These are phyloP conservation scores for Gypsophila paniculata DNA, from an alignment of 179 eudicot genomes.

Conservation along the genomic window DNA sequence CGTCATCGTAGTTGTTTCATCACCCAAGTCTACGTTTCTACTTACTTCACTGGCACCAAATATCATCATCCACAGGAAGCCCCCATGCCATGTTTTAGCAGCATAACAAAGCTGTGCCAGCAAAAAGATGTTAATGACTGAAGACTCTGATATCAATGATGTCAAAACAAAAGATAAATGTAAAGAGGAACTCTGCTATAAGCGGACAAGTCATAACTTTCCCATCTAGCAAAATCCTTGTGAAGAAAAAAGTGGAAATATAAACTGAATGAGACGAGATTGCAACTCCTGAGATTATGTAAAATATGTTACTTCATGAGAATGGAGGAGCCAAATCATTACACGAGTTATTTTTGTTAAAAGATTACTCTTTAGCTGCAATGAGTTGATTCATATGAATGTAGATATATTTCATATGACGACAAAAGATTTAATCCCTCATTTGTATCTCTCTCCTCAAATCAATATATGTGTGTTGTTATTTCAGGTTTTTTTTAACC, in stretches of 20 bases:
- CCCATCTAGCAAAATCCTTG: too few species aligned
- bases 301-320: not conserved
- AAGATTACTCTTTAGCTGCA: not conserved
- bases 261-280: not conserved
- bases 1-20: conserved; percentile 88
- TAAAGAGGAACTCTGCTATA: not conserved
- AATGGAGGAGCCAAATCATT: not conserved
- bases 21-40: conserved; percentile 91
- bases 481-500: too few species aligned
- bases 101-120: conserved; percentile 75
- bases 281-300: not conserved
- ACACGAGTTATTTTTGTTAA: not conserved
- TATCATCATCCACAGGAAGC: conserved; percentile 93
- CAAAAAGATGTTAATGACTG: conserved; percentile 15
- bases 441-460: too few species aligned
- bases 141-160: conserved; percentile 1
- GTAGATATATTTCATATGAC: not conserved
- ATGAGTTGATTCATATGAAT: not conserved
- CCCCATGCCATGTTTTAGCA: conserved; percentile 97
- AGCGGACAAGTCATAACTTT: too few species aligned
- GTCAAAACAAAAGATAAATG: not conserved
- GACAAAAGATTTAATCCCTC: too few species aligned
- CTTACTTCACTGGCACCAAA: conserved; percentile 98
- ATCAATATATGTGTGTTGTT: too few species aligned
- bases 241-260: not conserved